These are phyloP conservation scores for Naegleria lovaniensis DNA, from an alignment of 208 protist genomes.

Conservation along the genomic window DNA sequence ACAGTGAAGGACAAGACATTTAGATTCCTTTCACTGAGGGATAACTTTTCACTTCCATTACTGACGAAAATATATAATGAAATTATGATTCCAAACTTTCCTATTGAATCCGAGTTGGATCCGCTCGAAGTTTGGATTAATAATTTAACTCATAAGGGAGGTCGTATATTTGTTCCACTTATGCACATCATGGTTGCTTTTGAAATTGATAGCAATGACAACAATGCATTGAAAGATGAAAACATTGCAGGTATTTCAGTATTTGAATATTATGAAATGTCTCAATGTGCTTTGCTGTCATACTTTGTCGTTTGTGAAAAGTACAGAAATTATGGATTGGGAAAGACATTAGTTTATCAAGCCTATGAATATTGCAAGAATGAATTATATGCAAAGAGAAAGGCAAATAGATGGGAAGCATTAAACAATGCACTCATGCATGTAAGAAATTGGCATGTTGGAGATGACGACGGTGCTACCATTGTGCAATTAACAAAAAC, in stretches of 20 bases:
- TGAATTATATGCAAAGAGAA: constrained; percentile 19
- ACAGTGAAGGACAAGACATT: not conserved
- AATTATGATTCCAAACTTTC: constrained; percentile 38
- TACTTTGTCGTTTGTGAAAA: constrained; percentile 39
- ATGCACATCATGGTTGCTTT: constrained; percentile 33
- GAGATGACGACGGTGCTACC: not conserved
- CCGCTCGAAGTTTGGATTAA: constrained; percentile 36
- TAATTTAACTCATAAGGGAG: not conserved
- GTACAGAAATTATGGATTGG: constrained; percentile 35
- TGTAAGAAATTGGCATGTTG: constrained; percentile 21
- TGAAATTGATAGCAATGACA: not conserved
- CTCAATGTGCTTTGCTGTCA: constrained; percentile 30
- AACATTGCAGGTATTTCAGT: constrained; percentile 30
- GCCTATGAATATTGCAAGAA: constrained; percentile 29
- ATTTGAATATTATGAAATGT: constrained; percentile 40
- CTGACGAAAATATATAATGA: constrained; percentile 26
- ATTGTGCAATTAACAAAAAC: not conserved
- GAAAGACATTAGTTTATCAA: constrained; percentile 23
- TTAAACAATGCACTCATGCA: constrained; percentile 13
- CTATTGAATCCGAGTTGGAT: constrained; percentile 42
- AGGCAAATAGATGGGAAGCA: constrained; percentile 1
- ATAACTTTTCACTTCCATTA: not conserved
- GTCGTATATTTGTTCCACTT: constrained; percentile 30
- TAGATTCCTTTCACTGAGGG: not conserved
- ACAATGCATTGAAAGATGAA: not conserved